Evolutionary conservation across 805 yeast species (phyloP), one percentile per base, ranked within the genome.

Genomic region (Starmerella floricola): DNA sequence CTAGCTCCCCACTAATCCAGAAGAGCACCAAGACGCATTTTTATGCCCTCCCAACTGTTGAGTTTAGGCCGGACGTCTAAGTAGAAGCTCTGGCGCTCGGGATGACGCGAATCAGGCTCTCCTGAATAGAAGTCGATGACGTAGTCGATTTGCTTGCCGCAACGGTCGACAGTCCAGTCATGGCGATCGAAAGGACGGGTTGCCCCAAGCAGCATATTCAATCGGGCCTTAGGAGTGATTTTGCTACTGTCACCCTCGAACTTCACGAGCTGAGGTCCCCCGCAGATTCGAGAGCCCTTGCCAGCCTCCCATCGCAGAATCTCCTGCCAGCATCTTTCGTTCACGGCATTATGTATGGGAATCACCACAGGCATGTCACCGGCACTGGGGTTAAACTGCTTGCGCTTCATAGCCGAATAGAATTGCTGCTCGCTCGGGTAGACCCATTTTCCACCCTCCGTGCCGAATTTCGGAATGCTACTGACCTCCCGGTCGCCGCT

Each of bases 341-440:
- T 88, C 27, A 88, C 96, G 31, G 82, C 76, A 56, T 88, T 88
- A 59, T 88, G 98, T 33, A 88, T 79, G 1, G 97, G 97, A 3
- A 88, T 94, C 15, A 88, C 84, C 1, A 88, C 74, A 49, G 74
- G 66, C 98, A 88, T 88, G 56, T 87, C 96, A 6, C 63, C 60
- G 0, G 80, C 80, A 10, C 74, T 65, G 1, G 97, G 95, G 40
- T 77, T 70, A 86, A 94, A 84, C 44, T 83, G 73, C 56, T 88
- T 88, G 37, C 97, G 73, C 52, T 74, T 67, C 97, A 88, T 91
- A 8, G 96, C 95, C 45, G 85, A 91, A 60, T 68, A 88, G 57
- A 88, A 88, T 66, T 88, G 96, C 58, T 83, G 82, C 59, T 88
- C 94, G 3, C 95, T 83, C 8, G 98, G 98, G 58, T 88, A 88